Evolutionary conservation across 257 asterid species (phyloP), one percentile per base, ranked within the genome.

Genomic region (Orobanche coerulescens): DNA sequence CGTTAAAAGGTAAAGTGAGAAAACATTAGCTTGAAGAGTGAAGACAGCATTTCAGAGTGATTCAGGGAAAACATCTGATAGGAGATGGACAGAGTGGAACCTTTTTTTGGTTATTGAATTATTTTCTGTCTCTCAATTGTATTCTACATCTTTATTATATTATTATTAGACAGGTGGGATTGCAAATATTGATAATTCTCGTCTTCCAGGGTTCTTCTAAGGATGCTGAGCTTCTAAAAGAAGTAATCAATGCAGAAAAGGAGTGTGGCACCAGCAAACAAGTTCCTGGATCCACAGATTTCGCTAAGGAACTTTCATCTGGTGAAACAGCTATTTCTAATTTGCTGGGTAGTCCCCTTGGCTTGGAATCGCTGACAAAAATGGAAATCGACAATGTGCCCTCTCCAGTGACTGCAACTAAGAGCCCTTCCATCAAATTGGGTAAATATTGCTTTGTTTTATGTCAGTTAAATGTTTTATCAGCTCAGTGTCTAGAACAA

Each of bases 141-240:
- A 12, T 40, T 47, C 13, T 30, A 28, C 44, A 43, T 61, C 37
- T 25, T 40, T 34, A 23, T 65, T 51, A 28, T 36, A 33, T 51
- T 20, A 43, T 20, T 58, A 30, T 12, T 58, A 40, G 57, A 58
- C 11, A 2, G 23, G 19, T 18, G 22, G 22, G 19, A 62, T 71
- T 51, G 64, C 58, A 28, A 44, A 65, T 33, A 43, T 49, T 53
- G 12, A 34, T 66, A 36, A 25, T 62, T 67, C 61, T 65, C 68
- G 14, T 72, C 70, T 54, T 70, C 44, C 69, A 89, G 94, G 82
- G 84, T 71, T 69, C 85, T 64, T 78, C 90, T 55, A 88, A 83
- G 84, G 87, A 81, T 68, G 73, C 87, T 64, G 97, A 89, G 73
- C 71, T 69, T 72, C 75, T 36, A 51, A 86, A 66, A 73, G 95